Base-by-base conservation (phyloP, 345 rosid species). In the Brassica carinata region DNA sequence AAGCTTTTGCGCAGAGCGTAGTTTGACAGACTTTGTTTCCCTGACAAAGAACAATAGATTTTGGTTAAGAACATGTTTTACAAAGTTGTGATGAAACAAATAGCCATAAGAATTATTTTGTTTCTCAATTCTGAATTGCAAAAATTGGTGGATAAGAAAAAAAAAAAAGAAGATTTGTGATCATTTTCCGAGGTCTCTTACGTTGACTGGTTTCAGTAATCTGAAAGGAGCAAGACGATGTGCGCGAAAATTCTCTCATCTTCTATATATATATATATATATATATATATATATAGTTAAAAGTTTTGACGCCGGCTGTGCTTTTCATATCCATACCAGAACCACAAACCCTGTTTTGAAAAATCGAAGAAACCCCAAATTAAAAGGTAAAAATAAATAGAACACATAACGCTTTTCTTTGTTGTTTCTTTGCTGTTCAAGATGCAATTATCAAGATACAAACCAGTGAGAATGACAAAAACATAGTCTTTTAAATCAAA, bases 261-360 rank as follows among this genome's bases (percentile, higher is more conserved):
- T 1, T 34, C 38, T 2, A 30, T 7, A 34, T n/a, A n/a, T n/a
- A n/a, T n/a, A n/a, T n/a, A n/a, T n/a, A n/a, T n/a, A n/a, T n/a
- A n/a, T n/a, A n/a, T n/a, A n/a, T n/a, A n/a, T n/a, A n/a, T n/a
- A n/a, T n/a, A n/a, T n/a, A n/a, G n/a, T n/a, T n/a, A n/a, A n/a
- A n/a, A n/a, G n/a, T n/a, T n/a, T n/a, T n/a, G n/a, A n/a, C n/a
- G n/a, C n/a, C n/a, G 63, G 92, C 97, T 87, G 91, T 93, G 89
- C 98, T 93, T 84, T 97, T 87, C 74, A 93, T 57, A 76, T 93
- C 96, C 85, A 93, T 81, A 9, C 94, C 98, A 55, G 94, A 88
- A 57, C 98, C 97, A 59, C 97, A 97, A 18, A 91, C 74, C 97
- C 97, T 93, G 66, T 79, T 70, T 34, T 31, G 9, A 66, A 69